Percentiles rank a stretch among this genome's conserved stretches.
phyloP scores from a whole-genome alignment of 805 yeast genomes.

The Sporopachydermia lactativora region DNA sequence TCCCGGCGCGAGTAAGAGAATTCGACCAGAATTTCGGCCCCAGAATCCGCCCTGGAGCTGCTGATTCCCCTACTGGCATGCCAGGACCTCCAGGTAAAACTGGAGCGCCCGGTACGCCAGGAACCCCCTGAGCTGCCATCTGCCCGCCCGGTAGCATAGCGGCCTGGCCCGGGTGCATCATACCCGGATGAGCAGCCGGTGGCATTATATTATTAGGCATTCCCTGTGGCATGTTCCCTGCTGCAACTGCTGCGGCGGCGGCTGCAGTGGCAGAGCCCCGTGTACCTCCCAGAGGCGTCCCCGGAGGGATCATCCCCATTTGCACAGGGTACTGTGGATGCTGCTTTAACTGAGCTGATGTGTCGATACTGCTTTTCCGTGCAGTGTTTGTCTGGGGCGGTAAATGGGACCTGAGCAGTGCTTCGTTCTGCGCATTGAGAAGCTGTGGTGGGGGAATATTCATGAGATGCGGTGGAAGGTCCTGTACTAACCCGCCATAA shows the following conservation, averaged over 20 bases:
- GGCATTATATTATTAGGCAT: too few species aligned
- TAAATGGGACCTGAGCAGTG: background rate
- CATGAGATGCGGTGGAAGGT: background rate
- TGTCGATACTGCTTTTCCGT: background rate
- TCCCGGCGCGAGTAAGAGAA: slow-evolving; percentile 7
- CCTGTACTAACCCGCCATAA: background rate
- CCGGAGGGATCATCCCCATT: background rate
- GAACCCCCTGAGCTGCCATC: too few species aligned
- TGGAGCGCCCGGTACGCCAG: background rate
- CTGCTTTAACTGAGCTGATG: background rate
- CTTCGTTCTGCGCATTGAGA: background rate
- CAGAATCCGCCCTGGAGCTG: background rate
- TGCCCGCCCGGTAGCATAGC: too few species aligned
- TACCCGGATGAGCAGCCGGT: too few species aligned
- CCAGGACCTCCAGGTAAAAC: background rate
- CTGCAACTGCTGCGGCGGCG: background rate
- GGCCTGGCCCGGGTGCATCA: too few species aligned
- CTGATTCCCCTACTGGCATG: background rate
- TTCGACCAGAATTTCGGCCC: slow-evolving; percentile 8
- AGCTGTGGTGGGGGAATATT: background rate
- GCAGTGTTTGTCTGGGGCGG: background rate
- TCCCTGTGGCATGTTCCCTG: background rate
- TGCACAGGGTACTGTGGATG: background rate
- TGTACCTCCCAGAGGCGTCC: background rate
- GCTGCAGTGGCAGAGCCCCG: background rate